phyloP scores from a whole-genome alignment of 2,329 filamentous ascomycete species.

The Paracorniculantispora psalliotae region DNA sequence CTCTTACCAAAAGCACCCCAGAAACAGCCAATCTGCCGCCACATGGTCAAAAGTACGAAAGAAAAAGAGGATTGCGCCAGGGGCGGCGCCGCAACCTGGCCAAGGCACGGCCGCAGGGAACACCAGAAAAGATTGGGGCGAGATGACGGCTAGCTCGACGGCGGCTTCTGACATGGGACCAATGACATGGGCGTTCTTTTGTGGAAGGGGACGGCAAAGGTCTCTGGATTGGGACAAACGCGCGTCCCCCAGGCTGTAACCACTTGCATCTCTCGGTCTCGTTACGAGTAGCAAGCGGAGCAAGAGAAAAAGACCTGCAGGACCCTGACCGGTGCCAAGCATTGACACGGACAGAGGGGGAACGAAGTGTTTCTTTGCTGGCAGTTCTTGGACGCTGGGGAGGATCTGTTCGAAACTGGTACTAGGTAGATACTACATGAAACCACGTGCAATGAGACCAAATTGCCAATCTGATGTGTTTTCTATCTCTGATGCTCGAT shows the following conservation, averaged over 20 bases:
- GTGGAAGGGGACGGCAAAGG: not conserved
- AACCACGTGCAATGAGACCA: not conserved
- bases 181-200: not conserved
- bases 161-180: not conserved
- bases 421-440: no score
- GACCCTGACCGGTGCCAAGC: not conserved
- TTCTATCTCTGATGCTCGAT: not conserved
- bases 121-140: not conserved
- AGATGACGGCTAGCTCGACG: not conserved
- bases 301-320: not conserved
- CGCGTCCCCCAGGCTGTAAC: not conserved
- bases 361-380: no score
- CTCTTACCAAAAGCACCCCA: not conserved
- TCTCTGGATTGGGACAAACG: slow-evolving; percentile 1
- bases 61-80: not conserved
- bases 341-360: no score
- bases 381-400: no score
- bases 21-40: not conserved
- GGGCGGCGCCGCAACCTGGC: no score
- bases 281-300: not conserved
- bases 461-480: not conserved
- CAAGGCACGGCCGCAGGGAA: no score
- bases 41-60: not conserved
- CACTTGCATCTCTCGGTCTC: not conserved
- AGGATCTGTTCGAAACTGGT: no score